Evolutionary conservation across 345 rosid species (phyloP).

Genomic region (Aquilaria yunnanensis): DNA sequence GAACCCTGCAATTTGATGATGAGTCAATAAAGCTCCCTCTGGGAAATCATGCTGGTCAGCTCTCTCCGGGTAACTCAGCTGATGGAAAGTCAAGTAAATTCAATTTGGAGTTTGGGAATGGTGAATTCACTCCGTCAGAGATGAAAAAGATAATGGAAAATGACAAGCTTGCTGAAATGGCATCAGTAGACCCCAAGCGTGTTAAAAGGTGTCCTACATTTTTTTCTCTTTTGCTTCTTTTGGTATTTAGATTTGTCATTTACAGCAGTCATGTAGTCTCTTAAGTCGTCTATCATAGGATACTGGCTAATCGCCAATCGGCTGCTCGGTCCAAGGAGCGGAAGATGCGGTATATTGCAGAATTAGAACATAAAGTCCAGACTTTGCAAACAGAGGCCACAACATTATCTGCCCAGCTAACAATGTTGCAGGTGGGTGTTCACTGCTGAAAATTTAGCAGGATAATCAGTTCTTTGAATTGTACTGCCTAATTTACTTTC

Average conservation of each 20-base stretch:
- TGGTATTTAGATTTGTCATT: neutral
- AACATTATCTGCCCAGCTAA: conserved; percentile 76
- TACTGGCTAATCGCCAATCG: conserved; percentile 80
- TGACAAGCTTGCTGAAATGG: conserved; percentile 80
- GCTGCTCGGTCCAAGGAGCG: conserved; percentile 91
- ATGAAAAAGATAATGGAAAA: conserved; percentile 66
- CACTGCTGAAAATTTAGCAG: neutral
- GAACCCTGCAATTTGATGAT: conserved; percentile 40
- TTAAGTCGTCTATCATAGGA: conserved; percentile 32
- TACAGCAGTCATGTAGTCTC: neutral
- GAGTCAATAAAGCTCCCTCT: conserved; percentile 26
- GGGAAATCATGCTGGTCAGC: conserved; percentile 13
- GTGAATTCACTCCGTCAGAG: conserved; percentile 56
- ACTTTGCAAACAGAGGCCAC: conserved; percentile 81
- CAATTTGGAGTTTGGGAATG: conserved; percentile 45
- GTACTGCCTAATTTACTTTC: neutral
- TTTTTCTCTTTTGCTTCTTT: neutral
- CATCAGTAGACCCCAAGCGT: conserved; percentile 50
- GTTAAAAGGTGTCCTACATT: conserved; percentile 34
- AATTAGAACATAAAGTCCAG: conserved; percentile 85
- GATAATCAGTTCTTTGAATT: neutral
- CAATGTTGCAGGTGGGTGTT: conserved; percentile 55
- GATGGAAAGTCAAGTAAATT: conserved; percentile 39
- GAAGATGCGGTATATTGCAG: conserved; percentile 63
- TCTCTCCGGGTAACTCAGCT: conserved; percentile 31